phyloP scores from a whole-genome alignment of 164 flowering plant species.

The Saururus chinensis region DNA sequence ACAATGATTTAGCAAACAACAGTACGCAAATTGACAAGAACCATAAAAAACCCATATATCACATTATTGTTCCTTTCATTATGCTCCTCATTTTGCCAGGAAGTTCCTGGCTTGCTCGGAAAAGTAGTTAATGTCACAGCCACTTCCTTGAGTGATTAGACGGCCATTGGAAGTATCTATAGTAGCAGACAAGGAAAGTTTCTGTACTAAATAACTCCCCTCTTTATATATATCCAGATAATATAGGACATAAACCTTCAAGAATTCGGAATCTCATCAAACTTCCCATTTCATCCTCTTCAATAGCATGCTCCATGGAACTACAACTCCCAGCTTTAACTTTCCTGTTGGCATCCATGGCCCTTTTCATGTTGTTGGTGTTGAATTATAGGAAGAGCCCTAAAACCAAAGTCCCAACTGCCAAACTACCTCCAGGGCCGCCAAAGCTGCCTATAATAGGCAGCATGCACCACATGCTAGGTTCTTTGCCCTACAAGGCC shows the following conservation, averaged over 20 bases:
- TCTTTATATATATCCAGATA: no score
- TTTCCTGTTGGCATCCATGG: background rate
- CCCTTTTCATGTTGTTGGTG: background rate
- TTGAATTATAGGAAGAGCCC: background rate
- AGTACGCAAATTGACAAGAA: no score
- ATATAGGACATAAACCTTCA: background rate
- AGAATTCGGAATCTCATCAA: background rate
- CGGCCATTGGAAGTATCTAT: no score
- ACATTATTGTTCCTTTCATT: no score
- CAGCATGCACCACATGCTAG: slow-evolving; percentile 3
- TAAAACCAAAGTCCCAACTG: background rate
- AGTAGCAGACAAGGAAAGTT: no score
- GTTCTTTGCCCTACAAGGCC: background rate
- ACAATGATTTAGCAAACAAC: no score
- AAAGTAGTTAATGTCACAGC: no score
- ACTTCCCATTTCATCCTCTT: background rate
- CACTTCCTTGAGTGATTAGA: no score
- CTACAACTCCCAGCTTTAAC: background rate
- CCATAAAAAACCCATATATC: no score
- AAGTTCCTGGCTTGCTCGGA: no score
- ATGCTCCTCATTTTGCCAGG: no score
- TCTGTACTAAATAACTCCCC: no score
- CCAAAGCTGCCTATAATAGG: slow-evolving; percentile 8
- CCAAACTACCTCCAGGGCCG: slow-evolving; percentile 13
- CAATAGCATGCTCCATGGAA: slow-evolving; percentile 13